Evolutionary conservation across 108 stramenopile genomes (phyloP).

Genomic region (Cyclotella kingstonii): DNA sequence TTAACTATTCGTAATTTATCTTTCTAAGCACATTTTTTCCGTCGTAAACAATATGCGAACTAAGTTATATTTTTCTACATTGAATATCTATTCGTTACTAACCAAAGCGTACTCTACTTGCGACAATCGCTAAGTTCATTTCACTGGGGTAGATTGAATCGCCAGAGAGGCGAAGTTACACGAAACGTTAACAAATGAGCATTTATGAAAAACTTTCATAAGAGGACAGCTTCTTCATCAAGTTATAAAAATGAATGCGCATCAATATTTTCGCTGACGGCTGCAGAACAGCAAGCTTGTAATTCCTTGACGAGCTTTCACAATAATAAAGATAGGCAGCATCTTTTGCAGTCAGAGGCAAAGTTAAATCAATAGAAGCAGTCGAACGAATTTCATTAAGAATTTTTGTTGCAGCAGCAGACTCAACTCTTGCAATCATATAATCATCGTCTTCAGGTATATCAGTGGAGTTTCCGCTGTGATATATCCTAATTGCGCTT

Average conservation of each 20-base stretch:
- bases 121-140: no score
- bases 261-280: slow-evolving; percentile 48
- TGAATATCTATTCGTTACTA: background rate
- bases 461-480: slow-evolving; percentile 6
- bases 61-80: background rate
- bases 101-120: no score
- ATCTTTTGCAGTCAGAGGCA: slow-evolving; percentile 32
- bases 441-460: background rate
- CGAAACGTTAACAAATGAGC: no score
- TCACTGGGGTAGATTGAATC: background rate
- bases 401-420: slow-evolving; percentile 31
- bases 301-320: slow-evolving; percentile 6
- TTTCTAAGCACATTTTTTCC: background rate
- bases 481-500: slow-evolving; percentile 32
- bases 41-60: background rate
- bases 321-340: slow-evolving; percentile 25
- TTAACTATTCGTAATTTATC: slow-evolving; percentile 18
- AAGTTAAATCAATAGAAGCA: slow-evolving; percentile 5
- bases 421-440: background rate
- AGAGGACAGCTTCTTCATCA: slow-evolving; percentile 29
- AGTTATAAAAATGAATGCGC: slow-evolving; percentile 32
- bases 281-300: slow-evolving; percentile 1
- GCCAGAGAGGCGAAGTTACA: background rate
- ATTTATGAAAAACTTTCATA: slow-evolving; percentile 22
- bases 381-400: slow-evolving; percentile 36